Conservation (phyloP, 2,329 filamentous ascomycete species). For the Aspergillus udagawae region DNA sequence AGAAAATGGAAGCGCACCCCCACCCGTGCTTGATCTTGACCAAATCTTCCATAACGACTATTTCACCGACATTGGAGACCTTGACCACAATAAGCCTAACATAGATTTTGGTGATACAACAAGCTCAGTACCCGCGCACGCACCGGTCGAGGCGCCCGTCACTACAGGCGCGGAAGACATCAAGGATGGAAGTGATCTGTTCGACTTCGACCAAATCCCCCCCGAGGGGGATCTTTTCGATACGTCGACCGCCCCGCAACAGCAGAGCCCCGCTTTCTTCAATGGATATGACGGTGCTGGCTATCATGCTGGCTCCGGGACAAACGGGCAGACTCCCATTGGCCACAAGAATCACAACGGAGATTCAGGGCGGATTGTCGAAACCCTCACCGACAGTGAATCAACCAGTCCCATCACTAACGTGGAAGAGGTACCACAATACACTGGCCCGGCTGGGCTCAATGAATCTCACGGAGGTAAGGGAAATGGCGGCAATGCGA, state of each 20-base stretch:
- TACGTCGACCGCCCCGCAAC: slow-evolving; percentile 20
- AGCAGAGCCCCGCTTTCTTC: slow-evolving; percentile 25
- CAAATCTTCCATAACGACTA: slow-evolving; percentile 57
- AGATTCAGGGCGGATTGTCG: slow-evolving; percentile 35
- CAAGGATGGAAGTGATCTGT: slow-evolving; percentile 37
- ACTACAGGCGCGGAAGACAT: slow-evolving; percentile 19
- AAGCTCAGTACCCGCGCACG: slow-evolving; percentile 12
- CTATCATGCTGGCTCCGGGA: slow-evolving; percentile 10
- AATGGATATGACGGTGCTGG: slow-evolving; percentile 30
- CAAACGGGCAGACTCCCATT: slow-evolving; percentile 5
- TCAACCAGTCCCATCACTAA: slow-evolving; percentile 38
- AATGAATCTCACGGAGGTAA: slow-evolving; percentile 16
- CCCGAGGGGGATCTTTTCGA: slow-evolving; percentile 32
- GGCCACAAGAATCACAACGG: slow-evolving; percentile 14
- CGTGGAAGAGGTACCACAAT: slow-evolving; percentile 26
- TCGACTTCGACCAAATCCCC: slow-evolving; percentile 39
- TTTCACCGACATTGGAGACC: slow-evolving; percentile 43
- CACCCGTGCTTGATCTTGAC: slow-evolving; percentile 51
- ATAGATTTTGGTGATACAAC: slow-evolving; percentile 21
- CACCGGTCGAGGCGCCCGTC: slow-evolving; percentile 14
- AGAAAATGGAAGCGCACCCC: slow-evolving; percentile 38
- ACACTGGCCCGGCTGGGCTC: slow-evolving; percentile 8
- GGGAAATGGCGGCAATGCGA: slow-evolving; percentile 24
- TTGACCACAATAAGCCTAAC: slow-evolving; percentile 26
- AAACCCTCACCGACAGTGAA: slow-evolving; percentile 44